Evolutionary conservation across 2,329 filamentous ascomycete genomes (phyloP), one percentile per base, ranked within the genome.

Genomic region (Neospermospora avenae): DNA sequence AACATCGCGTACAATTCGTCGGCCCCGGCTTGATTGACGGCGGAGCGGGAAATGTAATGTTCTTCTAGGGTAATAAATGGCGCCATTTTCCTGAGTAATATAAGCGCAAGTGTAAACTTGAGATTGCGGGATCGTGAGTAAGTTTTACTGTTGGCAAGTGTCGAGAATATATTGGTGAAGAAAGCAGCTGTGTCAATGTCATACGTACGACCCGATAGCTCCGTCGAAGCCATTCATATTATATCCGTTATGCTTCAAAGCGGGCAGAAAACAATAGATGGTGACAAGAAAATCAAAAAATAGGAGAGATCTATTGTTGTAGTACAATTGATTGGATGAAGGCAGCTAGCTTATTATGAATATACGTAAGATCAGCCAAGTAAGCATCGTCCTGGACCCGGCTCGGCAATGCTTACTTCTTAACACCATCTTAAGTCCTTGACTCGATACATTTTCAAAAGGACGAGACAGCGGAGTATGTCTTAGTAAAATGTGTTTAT

Each of bases 21-120:
- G 3, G 48, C 28, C 13, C 18, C 31, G 3, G 48, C 46, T n/a
- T 49, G 18, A 6, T 34, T 18, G 46, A 49, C 46, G 16, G 46
- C 46, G 16, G 46, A 49, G 28, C 13, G 53, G 45, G 45, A 46
- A 73, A 55, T 62, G 44, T 66, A 70, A 60, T 78, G 76, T 56
- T 79, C 77, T 63, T 78, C 77, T n/a, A 78, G 73, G 11, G 76
- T 70, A 44, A 78, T 76, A 7, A 76, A 63, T 1, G 73, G 71
- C 3, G 61, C 20, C 63, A 65, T 67, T 22, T 52, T 62, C n/a
- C 41, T 34, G 10, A 14, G 46, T 49, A 35, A 35, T 34, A 49
- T n/a, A 1, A 35, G 0, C 18, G 25, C n/a, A 1, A 35, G 0
- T 13, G 25, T 11, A n/a, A 34, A 35, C n/a, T 20, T 13, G 31